Conservation (phyloP, 495 filamentous ascomycete species). For the Ramalina intermedia region DNA sequence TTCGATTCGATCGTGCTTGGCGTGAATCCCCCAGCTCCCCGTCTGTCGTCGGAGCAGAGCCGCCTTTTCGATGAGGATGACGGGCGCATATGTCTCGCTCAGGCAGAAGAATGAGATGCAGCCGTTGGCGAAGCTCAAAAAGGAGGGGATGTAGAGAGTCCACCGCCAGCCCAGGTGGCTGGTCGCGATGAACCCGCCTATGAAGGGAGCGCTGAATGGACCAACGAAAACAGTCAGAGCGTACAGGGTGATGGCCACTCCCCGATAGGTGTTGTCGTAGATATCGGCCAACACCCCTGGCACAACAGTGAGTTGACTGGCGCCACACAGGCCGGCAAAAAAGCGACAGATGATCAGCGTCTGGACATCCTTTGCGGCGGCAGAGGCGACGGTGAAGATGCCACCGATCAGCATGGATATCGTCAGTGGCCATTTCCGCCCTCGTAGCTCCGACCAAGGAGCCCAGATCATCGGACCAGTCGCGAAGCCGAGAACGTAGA, state of each 20-base stretch:
- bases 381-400: slow-evolving; percentile 49
- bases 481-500: slow-evolving; percentile 17
- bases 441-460: slow-evolving; percentile 37
- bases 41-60: slow-evolving; percentile 44
- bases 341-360: slow-evolving; percentile 48
- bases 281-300: slow-evolving; percentile 47
- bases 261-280: slow-evolving; percentile 47
- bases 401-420: slow-evolving; percentile 38
- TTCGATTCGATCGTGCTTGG: slow-evolving; percentile 40
- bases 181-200: slow-evolving; percentile 40
- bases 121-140: slow-evolving; percentile 35
- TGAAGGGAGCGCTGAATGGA: slow-evolving; percentile 14
- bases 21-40: slow-evolving; percentile 44
- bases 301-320: slow-evolving; percentile 45
- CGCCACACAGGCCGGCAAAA: slow-evolving; percentile 45
- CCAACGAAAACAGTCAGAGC: slow-evolving; percentile 33
- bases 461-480: slow-evolving; percentile 24
- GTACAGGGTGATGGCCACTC: slow-evolving; percentile 44
- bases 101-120: slow-evolving; percentile 32
- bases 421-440: slow-evolving; percentile 41
- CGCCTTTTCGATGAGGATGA: slow-evolving; percentile 42
- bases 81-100: slow-evolving; percentile 46
- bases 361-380: slow-evolving; percentile 41
- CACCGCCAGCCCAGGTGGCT: slow-evolving; percentile 46
- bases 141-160: slow-evolving; percentile 48